Evolutionary conservation across 345 rosid genomes (phyloP).

Genomic region (Salix udensis): DNA sequence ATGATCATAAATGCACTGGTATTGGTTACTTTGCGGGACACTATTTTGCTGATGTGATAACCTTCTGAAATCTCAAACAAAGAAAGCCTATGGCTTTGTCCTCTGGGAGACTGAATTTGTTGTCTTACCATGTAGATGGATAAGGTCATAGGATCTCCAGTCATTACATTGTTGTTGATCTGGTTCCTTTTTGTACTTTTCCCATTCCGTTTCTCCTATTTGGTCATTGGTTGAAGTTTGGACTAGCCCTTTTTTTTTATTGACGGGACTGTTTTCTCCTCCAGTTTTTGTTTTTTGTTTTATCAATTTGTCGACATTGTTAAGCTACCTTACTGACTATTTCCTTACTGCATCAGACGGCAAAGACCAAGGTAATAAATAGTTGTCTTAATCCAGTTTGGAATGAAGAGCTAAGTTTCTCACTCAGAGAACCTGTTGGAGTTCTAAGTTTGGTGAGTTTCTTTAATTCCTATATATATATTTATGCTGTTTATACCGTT

Average conservation of each 20-base stretch:
- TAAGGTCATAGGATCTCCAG: neutral
- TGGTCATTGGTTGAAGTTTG: neutral
- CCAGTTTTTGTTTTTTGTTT: neutral
- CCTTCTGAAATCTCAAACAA: neutral
- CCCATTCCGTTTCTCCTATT: neutral
- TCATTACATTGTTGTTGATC: neutral
- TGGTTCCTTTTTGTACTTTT: neutral
- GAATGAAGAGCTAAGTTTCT: conserved; percentile 84
- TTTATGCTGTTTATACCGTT: neutral
- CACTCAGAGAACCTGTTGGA: conserved; percentile 67
- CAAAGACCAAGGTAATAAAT: conserved; percentile 85
- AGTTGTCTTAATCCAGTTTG: conserved; percentile 93
- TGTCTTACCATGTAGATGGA: neutral
- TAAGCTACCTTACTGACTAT: neutral
- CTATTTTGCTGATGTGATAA: neutral
- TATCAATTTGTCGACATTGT: neutral
- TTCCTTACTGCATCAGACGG: conserved; percentile 46
- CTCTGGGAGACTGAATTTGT: neutral
- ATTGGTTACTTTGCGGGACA: neutral
- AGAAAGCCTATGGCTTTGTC: neutral
- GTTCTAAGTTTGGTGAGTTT: conserved; percentile 52
- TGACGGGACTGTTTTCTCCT: neutral
- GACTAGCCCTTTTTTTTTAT: neutral
- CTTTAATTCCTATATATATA: neutral
- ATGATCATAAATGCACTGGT: neutral